These are phyloP conservation scores for Calonectria multiphialidica DNA, from an alignment of 2,329 filamentous ascomycete species.

Conservation along the genomic window DNA sequence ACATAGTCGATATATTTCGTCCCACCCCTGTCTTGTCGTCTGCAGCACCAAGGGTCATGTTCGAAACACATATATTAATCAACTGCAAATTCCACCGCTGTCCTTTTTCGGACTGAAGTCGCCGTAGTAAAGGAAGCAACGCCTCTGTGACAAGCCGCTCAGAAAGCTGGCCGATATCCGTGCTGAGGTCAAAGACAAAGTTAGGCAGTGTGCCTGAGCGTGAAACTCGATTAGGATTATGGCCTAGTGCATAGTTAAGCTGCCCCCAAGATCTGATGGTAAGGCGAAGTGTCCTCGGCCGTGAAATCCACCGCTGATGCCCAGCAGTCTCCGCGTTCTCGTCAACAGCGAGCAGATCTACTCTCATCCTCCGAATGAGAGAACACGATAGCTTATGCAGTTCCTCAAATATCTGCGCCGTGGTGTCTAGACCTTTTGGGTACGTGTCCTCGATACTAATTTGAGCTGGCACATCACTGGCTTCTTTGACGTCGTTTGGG, in stretches of 20 bases:
- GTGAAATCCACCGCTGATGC: constrained; percentile 76
- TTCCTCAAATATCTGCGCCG: constrained; percentile 75
- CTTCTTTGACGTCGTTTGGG: constrained; percentile 77
- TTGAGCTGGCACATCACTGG: constrained; percentile 80
- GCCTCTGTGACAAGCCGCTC: constrained; percentile 77
- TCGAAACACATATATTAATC: constrained; percentile 88
- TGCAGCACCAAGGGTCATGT: constrained; percentile 75
- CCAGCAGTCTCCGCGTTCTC: constrained; percentile 47
- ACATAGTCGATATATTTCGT: constrained; percentile 86
- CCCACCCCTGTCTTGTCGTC: constrained; percentile 68
- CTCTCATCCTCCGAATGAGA: constrained; percentile 81
- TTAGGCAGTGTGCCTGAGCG: constrained; percentile 79
- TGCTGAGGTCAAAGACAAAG: constrained; percentile 77
- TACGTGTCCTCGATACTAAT: constrained; percentile 98
- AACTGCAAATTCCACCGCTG: constrained; percentile 83
- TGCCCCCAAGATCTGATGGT: constrained; percentile 74
- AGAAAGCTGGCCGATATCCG: constrained; percentile 69
- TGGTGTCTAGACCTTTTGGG: constrained; percentile 70
- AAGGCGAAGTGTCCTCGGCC: constrained; percentile 84
- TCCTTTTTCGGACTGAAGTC: constrained; percentile 75
- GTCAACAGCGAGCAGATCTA: constrained; percentile 75
- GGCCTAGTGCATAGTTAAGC: constrained; percentile 57
- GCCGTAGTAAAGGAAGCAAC: constrained; percentile 79
- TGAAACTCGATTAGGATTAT: constrained; percentile 78
- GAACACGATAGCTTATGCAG: constrained; percentile 76